phyloP scores from a whole-genome alignment of 2,329 filamentous ascomycete species.

The Nannizziopsis barbatae region DNA sequence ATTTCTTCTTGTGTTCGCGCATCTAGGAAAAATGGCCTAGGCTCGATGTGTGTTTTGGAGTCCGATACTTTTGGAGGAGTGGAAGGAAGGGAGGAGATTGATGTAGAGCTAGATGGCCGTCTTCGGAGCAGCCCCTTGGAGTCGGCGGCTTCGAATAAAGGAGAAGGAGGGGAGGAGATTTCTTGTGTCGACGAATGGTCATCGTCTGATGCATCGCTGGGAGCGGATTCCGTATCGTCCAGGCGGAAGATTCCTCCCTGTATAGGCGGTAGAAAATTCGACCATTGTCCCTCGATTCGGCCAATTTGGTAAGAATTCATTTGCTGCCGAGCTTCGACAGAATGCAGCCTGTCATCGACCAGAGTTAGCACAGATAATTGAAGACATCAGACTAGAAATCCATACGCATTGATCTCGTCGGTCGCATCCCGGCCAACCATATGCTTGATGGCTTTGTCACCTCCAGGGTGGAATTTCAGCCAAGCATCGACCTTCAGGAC shows the following conservation, averaged over 20 bases:
- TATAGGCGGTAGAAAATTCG: constrained; percentile 80
- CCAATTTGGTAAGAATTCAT: constrained; percentile 82
- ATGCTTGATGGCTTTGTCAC: constrained; percentile 79
- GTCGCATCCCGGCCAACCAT: constrained; percentile 92
- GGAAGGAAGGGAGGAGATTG: constrained; percentile 21
- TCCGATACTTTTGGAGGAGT: constrained; percentile 10
- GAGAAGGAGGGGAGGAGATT: constrained; percentile 47
- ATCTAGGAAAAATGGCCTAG: constrained; percentile 55
- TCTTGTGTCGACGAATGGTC: constrained; percentile 40
- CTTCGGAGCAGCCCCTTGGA: constrained; percentile 27
- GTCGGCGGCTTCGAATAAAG: constrained; percentile 47
- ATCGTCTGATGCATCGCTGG: constrained; percentile 23
- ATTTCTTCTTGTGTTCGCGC: constrained; percentile 63
- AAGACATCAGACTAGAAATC: background rate
- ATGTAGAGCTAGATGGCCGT: constrained; percentile 25
- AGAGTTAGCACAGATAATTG: constrained; percentile 12
- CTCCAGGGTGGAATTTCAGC: constrained; percentile 82
- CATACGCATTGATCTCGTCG: constrained; percentile 79
- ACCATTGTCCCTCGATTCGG: constrained; percentile 67
- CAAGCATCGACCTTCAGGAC: constrained; percentile 83
- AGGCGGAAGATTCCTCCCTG: constrained; percentile 70
- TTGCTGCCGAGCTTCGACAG: constrained; percentile 57
- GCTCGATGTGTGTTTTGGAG: constrained; percentile 16
- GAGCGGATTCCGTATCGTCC: constrained; percentile 26
- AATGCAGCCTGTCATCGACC: constrained; percentile 57